Conservation (phyloP, 2,329 filamentous ascomycete species). For the Ascochyta viciae-villosae region DNA sequence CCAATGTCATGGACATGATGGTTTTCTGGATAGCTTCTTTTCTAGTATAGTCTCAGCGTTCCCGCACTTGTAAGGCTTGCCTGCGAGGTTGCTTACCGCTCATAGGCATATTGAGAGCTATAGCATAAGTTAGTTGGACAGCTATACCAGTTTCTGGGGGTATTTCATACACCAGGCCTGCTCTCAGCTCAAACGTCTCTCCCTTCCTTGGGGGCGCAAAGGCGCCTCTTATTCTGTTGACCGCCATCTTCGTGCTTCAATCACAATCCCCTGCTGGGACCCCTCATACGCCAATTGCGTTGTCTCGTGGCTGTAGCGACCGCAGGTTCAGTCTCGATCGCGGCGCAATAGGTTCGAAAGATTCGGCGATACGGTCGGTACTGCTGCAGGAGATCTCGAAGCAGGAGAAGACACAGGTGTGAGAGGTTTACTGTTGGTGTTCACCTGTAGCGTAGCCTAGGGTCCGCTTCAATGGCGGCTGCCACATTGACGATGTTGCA, state of each 20-base stretch:
- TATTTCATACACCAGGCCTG: constrained; percentile 73
- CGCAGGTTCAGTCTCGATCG: constrained; percentile 2
- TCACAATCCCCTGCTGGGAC: constrained; percentile 39
- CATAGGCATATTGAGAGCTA: constrained; percentile 97
- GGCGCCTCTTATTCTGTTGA: constrained; percentile 93
- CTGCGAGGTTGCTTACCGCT: constrained; percentile 63
- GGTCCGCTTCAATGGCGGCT: constrained; percentile 31
- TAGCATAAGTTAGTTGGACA: constrained; percentile 46
- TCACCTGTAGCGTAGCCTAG: constrained; percentile 23
- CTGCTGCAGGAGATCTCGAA: not conserved
- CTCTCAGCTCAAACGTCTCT: constrained; percentile 96
- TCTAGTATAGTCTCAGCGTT: constrained; percentile 55
- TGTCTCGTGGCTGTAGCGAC: constrained; percentile 12
- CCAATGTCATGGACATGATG: constrained; percentile 99
- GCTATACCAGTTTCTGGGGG: constrained; percentile 10
- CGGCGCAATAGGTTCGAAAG: constrained; percentile 5
- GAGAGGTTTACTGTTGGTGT: constrained; percentile 21
- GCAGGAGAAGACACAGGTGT: constrained; percentile 8
- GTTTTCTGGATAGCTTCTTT: constrained; percentile 99
- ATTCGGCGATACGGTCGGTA: not conserved
- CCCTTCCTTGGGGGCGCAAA: constrained; percentile 94
- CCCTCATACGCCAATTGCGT: constrained; percentile 42
- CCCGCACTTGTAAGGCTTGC: not conserved
- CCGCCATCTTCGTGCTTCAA: constrained; percentile 71
- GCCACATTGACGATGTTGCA: constrained; percentile 32